A percentile compares a stretch with the other conserved stretches of the same genome.
These are phyloP conservation scores for Betula pendula DNA, from an alignment of 306 rosid species.

Conservation along the genomic window DNA sequence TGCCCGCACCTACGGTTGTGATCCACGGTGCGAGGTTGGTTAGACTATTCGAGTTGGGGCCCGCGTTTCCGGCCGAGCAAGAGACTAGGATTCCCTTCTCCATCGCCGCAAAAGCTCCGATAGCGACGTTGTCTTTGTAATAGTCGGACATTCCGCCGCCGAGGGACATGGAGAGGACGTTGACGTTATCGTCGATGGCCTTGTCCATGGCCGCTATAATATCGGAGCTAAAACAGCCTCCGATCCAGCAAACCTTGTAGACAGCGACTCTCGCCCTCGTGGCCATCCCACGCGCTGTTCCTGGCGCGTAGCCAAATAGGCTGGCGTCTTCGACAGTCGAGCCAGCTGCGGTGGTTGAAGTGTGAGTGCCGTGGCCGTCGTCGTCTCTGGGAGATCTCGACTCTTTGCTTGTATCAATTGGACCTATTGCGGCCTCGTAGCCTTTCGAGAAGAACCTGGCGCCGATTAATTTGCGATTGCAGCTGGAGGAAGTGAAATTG, in stretches of 20 bases:
- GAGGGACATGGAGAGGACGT: constrained; percentile 71
- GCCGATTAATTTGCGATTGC: constrained; percentile 74
- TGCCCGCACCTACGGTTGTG: constrained; percentile 86
- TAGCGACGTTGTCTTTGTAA: constrained; percentile 48
- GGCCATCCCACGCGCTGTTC: constrained; percentile 90
- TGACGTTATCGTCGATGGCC: constrained; percentile 67
- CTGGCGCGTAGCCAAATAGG: constrained; percentile 59
- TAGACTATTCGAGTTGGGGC: constrained; percentile 45
- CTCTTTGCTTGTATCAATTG: constrained; percentile 41
- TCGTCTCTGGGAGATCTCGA: constrained; percentile 67
- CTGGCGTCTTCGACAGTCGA: constrained; percentile 49
- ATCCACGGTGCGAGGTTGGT: constrained; percentile 89
- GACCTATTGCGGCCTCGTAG: constrained; percentile 39
- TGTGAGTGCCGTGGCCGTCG: constrained; percentile 88
- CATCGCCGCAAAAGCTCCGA: constrained; percentile 79
- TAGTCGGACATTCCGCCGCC: constrained; percentile 59
- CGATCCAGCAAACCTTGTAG: constrained; percentile 74
- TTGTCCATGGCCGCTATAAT: constrained; percentile 67
- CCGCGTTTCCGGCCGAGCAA: constrained; percentile 71
- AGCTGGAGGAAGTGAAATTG: constrained; percentile 53
- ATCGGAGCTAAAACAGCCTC: constrained; percentile 56
- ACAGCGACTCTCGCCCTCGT: constrained; percentile 59
- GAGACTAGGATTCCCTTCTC: constrained; percentile 74
- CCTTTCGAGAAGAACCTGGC: constrained; percentile 65
- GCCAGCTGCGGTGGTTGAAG: constrained; percentile 73